These are phyloP conservation scores for Nyctanthes arbortristis DNA, from an alignment of 257 asterid genomes.

Conservation along the genomic window DNA sequence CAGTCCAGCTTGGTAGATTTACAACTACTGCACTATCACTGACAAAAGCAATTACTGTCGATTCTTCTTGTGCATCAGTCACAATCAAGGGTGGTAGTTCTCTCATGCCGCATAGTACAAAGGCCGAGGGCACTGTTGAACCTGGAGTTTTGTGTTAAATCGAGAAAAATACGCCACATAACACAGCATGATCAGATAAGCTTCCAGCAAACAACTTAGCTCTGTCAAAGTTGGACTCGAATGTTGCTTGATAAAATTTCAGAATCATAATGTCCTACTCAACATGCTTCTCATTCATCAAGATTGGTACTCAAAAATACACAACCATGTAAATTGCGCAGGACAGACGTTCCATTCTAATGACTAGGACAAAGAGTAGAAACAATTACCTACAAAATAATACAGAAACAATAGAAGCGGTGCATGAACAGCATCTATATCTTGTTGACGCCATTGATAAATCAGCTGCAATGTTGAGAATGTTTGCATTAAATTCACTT, in stretches of 20 bases:
- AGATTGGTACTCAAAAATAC: neutral
- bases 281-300: neutral
- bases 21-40: constrained; percentile 49
- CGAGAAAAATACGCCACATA: neutral
- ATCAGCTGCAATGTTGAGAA: constrained; percentile 37
- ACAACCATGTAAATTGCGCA: neutral
- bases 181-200: neutral
- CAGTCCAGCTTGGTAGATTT: constrained; percentile 62
- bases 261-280: neutral
- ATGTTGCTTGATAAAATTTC: no score
- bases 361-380: neutral
- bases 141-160: constrained; percentile 45
- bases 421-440: constrained; percentile 27
- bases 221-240: no score
- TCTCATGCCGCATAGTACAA: constrained; percentile 81
- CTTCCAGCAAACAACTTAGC: neutral
- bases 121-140: constrained; percentile 84
- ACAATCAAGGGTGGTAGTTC: constrained; percentile 70
- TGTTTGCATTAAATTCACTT: neutral
- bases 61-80: constrained; percentile 47
- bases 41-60: constrained; percentile 65
- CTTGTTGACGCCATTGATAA: constrained; percentile 44
- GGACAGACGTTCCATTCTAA: neutral
- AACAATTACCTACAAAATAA: constrained; percentile 41
- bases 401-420: constrained; percentile 41